Base-by-base conservation (phyloP, 805 yeast genomes). In the Kuraishia piskuri region DNA sequence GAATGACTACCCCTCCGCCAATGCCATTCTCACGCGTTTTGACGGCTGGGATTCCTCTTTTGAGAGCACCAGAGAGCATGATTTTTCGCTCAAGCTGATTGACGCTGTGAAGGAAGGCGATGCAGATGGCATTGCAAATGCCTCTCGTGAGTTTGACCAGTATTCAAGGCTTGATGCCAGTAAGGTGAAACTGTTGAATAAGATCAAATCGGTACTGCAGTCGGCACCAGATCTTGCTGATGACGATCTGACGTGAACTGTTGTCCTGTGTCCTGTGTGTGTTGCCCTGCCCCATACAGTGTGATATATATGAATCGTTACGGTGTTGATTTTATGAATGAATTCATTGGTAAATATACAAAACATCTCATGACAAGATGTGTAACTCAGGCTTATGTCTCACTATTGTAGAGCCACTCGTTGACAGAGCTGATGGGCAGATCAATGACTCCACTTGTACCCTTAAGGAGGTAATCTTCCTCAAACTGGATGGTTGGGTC, bases 361-460 rank as follows among this genome's bases (percentile, higher is more conserved):
- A 25, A 25, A n/a, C n/a, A n/a, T n/a, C n/a, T n/a, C n/a, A n/a
- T n/a, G n/a, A n/a, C n/a, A n/a, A n/a, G n/a, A n/a, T n/a, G n/a
- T n/a, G n/a, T n/a, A n/a, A n/a, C n/a, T n/a, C n/a, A n/a, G n/a
- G n/a, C n/a, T n/a, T n/a, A n/a, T n/a, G n/a, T n/a, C 47, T 44
- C 44, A 14, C 22, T 21, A 12, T 56, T 70, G 61, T 87, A 88
- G 19, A 88, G 66, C 1, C 86, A 81, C 50, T 77, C 76, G 61
- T 87, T 85, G 1, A 86, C 92, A 49, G 82, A 77, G 14, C 80
- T 76, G 1, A 90, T 73, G 0, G 96, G 92, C 51, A 91, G 63
- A 66, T 91, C 98, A 79, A 90, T 80, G 3, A 92, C 92, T 0
- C 96, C 97, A 62, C 89, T 87, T 0, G 94, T 84, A 20, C 88